These are phyloP conservation scores for Schizonepeta tenuifolia DNA, from an alignment of 257 asterid species.

Conservation along the genomic window DNA sequence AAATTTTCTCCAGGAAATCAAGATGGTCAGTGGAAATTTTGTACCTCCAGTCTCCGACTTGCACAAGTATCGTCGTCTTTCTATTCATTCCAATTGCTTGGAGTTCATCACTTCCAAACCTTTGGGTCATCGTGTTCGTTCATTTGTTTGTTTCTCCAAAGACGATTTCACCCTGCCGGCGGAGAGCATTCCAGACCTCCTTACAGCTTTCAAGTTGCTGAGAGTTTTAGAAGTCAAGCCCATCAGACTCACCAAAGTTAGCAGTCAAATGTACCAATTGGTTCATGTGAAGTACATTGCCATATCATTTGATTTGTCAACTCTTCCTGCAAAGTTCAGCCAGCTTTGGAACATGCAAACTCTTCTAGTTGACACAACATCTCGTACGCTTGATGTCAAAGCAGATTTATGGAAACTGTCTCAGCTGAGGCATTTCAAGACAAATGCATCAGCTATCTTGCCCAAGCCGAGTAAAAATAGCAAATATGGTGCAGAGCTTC, in stretches of 20 bases:
- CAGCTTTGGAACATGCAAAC: slow-evolving; percentile 19
- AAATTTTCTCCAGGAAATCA: not conserved
- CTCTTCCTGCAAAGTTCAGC: not conserved
- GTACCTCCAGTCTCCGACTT: not conserved
- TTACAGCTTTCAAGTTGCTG: not conserved
- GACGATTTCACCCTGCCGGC: not conserved
- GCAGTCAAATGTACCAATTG: not conserved
- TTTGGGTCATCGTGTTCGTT: not conserved
- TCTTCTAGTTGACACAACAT: not conserved
- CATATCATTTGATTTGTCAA: not conserved
- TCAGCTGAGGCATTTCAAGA: slow-evolving; percentile 19
- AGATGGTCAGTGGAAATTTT: not conserved
- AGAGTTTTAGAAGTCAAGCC: slow-evolving; percentile 14
- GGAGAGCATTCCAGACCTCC: not conserved
- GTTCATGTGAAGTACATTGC: slow-evolving; percentile 21
- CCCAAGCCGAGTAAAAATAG: slow-evolving; percentile 4
- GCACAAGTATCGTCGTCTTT: not conserved
- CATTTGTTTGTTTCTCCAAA: not conserved
- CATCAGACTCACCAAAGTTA: not conserved
- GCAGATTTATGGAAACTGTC: slow-evolving; percentile 18
- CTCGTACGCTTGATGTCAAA: not conserved
- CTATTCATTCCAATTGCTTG: not conserved
- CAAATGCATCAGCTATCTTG: slow-evolving; percentile 21
- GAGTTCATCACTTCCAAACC: not conserved
- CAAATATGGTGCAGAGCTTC: slow-evolving; percentile 12